These are phyloP conservation scores for Ogataea saltuana DNA, from an alignment of 805 yeast genomes.

Conservation along the genomic window DNA sequence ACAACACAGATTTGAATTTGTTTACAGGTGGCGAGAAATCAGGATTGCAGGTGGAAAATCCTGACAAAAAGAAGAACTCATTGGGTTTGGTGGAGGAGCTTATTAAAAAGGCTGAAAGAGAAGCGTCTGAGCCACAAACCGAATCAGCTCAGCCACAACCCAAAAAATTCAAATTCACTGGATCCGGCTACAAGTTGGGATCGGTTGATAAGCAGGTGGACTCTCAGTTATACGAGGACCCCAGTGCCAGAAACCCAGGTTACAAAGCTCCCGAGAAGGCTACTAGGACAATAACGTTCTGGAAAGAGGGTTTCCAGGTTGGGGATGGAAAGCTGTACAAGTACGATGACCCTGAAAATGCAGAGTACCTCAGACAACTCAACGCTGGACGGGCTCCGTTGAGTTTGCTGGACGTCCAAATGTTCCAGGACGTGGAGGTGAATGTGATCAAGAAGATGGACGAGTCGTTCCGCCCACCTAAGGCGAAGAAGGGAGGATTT, in stretches of 20 bases:
- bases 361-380: conserved; percentile 72
- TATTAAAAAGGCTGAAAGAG: conserved; percentile 66
- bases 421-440: conserved; percentile 93
- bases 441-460: conserved; percentile 78
- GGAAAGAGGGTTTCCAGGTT: conserved; percentile 95
- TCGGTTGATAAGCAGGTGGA: conserved; percentile 42
- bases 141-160: conserved; percentile 32
- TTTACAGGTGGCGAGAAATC: conserved; percentile 72
- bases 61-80: conserved; percentile 42
- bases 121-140: conserved; percentile 51
- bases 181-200: conserved; percentile 56
- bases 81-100: conserved; percentile 53
- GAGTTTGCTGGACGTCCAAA: conserved; percentile 73
- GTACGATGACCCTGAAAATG: conserved; percentile 92
- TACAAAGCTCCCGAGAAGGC: conserved; percentile 47
- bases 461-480: conserved; percentile 67
- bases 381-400: conserved; percentile 92
- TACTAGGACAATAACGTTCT: conserved; percentile 81
- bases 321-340: conserved; percentile 86
- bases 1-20: conserved; percentile 39
- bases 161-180: conserved; percentile 39
- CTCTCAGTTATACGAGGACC: conserved; percentile 35
- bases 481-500: conserved; percentile 56
- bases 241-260: conserved; percentile 20
- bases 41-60: conserved; percentile 78